phyloP scores from a whole-genome alignment of 805 yeast species.

The Pichia kluyveri region DNA sequence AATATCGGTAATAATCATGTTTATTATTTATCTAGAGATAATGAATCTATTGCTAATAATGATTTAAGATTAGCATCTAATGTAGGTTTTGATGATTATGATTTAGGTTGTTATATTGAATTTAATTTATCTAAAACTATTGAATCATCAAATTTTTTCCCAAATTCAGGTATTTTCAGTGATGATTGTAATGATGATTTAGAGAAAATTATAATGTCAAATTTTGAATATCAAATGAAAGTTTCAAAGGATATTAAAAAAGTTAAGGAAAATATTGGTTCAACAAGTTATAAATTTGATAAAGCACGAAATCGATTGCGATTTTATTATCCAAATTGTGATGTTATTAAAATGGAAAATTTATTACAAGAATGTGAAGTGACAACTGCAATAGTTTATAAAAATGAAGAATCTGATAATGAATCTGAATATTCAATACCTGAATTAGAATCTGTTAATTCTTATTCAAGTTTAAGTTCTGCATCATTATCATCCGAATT shows the following conservation, averaged over 20 bases:
- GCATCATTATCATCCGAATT: not conserved
- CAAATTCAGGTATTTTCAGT: constrained; percentile 21
- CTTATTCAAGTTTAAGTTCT: not conserved
- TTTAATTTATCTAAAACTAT: constrained; percentile 33
- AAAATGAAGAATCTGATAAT: not conserved
- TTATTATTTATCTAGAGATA: constrained; percentile 7
- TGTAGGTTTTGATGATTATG: constrained; percentile 11
- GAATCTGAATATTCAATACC: constrained; percentile 5
- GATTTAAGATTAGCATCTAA: constrained; percentile 28
- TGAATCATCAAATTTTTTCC: constrained; percentile 6
- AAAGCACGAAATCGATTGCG: constrained; percentile 24
- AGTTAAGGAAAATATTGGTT: constrained; percentile 20
- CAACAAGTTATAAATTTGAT: constrained; percentile 34
- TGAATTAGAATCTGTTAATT: constrained; percentile 3
- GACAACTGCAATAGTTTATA: constrained; percentile 23
- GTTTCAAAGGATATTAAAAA: constrained; percentile 14
- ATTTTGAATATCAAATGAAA: not conserved
- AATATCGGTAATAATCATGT: constrained; percentile 2
- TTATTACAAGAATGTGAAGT: constrained; percentile 54
- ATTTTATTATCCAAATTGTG: constrained; percentile 66
- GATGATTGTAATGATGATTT: not conserved
- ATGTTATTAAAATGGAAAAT: constrained; percentile 44
- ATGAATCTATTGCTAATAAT: constrained; percentile 22
- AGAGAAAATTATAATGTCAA: not conserved
- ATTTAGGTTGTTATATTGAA: constrained; percentile 45